A percentile compares a stretch with the other conserved stretches of the same genome.
phyloP scores from a whole-genome alignment of 1,284 basidiomycete genomes.

The Cryptococcus sp. region DNA sequence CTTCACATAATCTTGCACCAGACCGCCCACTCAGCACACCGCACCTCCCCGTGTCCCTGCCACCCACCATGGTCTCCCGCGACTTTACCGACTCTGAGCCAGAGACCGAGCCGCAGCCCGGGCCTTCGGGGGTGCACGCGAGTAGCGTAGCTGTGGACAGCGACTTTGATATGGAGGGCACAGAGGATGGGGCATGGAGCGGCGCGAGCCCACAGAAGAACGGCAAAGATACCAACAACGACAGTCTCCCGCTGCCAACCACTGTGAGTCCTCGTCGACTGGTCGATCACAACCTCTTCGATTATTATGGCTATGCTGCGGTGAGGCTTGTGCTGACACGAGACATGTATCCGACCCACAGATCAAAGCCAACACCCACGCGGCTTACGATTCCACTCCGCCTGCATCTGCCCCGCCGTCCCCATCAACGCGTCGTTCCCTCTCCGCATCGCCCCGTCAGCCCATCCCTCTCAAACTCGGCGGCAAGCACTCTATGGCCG shows the following conservation, averaged over 20 bases:
- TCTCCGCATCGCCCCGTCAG: not conserved
- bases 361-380: not conserved
- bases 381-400: not conserved
- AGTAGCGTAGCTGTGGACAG: not conserved
- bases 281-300: too few relatives aligned
- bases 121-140: not conserved
- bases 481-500: conserved; percentile 25
- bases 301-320: too few relatives aligned
- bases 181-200: conserved; percentile 1
- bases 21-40: not conserved
- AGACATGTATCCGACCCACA: not conserved
- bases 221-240: not conserved
- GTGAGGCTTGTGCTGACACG: too few relatives aligned
- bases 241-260: conserved; percentile 17
- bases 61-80: conserved; percentile 14
- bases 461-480: conserved; percentile 35
- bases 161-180: not conserved
- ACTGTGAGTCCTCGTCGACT: conserved; percentile 17
- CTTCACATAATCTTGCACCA: too few relatives aligned
- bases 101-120: conserved; percentile 15
- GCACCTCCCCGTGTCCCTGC: not conserved
- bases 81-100: conserved; percentile 35
- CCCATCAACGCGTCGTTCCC: too few relatives aligned
- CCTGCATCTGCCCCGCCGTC: too few relatives aligned
- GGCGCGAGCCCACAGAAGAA: not conserved